Evolutionary conservation across 148 eudicot genomes (phyloP).

Genomic region (Rhododendron ferrugineum): DNA sequence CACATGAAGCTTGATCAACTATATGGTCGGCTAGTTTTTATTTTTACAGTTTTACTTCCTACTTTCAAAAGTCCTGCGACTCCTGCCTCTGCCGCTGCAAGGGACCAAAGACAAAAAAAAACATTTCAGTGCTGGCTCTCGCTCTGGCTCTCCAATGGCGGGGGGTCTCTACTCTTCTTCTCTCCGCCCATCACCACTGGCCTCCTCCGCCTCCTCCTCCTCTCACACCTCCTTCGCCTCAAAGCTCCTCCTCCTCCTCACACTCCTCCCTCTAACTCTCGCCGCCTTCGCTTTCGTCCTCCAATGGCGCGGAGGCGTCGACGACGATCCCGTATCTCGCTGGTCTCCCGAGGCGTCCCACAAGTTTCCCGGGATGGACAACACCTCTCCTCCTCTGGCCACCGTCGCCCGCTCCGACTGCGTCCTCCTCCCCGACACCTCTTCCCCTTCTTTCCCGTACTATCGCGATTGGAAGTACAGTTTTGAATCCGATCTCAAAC

Average conservation of each 20-base stretch:
- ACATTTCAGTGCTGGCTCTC: not conserved
- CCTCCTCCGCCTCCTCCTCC: conserved; percentile 56
- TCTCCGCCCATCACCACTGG: conserved; percentile 28
- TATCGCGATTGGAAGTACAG: conserved; percentile 69
- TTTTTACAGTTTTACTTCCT: no score
- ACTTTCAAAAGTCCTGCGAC: no score
- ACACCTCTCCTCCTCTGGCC: conserved; percentile 49
- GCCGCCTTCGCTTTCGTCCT: conserved; percentile 80
- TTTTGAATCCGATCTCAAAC: conserved; percentile 63
- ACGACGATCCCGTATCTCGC: conserved; percentile 64
- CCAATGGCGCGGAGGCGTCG: conserved; percentile 87
- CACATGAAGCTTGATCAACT: no score
- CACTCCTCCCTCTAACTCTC: conserved; percentile 70
- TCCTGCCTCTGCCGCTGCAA: not conserved
- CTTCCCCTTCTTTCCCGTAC: conserved; percentile 56
- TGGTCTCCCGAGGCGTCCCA: conserved; percentile 61
- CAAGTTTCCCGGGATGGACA: conserved; percentile 72
- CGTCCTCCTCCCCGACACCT: conserved; percentile 32
- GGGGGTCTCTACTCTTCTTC: conserved; percentile 49
- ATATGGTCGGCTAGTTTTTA: no score
- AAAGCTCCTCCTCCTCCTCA: conserved; percentile 65
- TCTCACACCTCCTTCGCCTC: conserved; percentile 51
- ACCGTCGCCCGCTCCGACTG: conserved; percentile 46
- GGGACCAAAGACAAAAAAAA: not conserved
- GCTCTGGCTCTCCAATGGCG: conserved; percentile 31